These are phyloP conservation scores for Termitomyces sp. DNA, from an alignment of 768 basidiomycete species.

Conservation along the genomic window DNA sequence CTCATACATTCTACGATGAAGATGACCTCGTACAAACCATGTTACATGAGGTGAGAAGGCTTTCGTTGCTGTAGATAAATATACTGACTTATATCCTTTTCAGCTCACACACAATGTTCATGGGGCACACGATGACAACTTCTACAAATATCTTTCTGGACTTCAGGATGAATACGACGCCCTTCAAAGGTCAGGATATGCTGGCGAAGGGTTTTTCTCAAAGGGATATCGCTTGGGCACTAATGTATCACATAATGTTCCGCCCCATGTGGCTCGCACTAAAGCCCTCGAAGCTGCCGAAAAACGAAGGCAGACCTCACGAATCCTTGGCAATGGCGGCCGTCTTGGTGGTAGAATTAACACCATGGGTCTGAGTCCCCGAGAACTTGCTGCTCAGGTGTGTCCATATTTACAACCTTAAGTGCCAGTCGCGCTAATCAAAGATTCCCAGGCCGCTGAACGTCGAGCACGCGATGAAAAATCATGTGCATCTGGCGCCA, in stretches of 20 bases:
- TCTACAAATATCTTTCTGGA: constrained; percentile 66
- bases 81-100: neutral
- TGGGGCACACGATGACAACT: constrained; percentile 83
- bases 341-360: constrained; percentile 45
- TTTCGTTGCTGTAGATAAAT: neutral
- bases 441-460: constrained; percentile 70
- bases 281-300: constrained; percentile 81
- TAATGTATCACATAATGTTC: constrained; percentile 61
- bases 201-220: constrained; percentile 87
- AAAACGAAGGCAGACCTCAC: constrained; percentile 46
- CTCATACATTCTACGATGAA: constrained; percentile 69
- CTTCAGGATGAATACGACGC: constrained; percentile 84
- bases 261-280: constrained; percentile 55
- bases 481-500: constrained; percentile 58
- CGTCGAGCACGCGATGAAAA: constrained; percentile 69
- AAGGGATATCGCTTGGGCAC: constrained; percentile 67
- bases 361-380: constrained; percentile 42
- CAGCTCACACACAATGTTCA: constrained; percentile 88
- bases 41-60: constrained; percentile 73
- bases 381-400: constrained; percentile 71
- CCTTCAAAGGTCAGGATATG: constrained; percentile 74
- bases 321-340: constrained; percentile 46
- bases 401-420: neutral
- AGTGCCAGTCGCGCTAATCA: neutral
- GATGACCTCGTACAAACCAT: constrained; percentile 76